These are phyloP conservation scores for Kwoniella sp. DNA, from an alignment of 768 basidiomycete genomes.

Conservation along the genomic window DNA sequence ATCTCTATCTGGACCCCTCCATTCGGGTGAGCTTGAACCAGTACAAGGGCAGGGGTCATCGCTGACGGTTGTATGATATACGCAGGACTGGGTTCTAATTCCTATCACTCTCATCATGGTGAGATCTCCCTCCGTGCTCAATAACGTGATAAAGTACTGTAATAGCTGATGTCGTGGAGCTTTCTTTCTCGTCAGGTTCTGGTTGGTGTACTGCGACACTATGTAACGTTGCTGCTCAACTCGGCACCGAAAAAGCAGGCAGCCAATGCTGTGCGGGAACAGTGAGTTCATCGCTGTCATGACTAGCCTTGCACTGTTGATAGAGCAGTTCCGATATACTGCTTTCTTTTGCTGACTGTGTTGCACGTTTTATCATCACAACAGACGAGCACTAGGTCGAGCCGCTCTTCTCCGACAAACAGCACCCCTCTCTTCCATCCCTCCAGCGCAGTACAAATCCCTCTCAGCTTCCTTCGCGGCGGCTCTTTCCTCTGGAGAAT, in stretches of 20 bases:
- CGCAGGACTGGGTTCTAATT: slow-evolving; percentile 67
- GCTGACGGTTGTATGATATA: background rate
- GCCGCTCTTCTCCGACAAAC: slow-evolving; percentile 82
- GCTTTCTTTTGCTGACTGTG: no score
- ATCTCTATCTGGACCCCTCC: slow-evolving; percentile 85
- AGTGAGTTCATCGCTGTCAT: slow-evolving; percentile 66
- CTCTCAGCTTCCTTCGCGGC: slow-evolving; percentile 49
- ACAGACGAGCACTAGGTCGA: slow-evolving; percentile 63
- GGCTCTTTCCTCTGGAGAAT: slow-evolving; percentile 63
- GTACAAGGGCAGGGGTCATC: no score
- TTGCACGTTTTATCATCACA: background rate
- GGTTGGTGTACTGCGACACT: slow-evolving; percentile 88
- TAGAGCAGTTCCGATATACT: no score
- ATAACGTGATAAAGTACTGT: no score
- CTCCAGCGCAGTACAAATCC: slow-evolving; percentile 52
- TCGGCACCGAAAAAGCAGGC: slow-evolving; percentile 78
- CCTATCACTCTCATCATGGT: slow-evolving; percentile 98
- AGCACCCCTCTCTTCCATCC: slow-evolving; percentile 75
- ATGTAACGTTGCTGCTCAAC: slow-evolving; percentile 83
- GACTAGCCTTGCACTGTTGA: background rate
- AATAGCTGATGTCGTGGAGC: no score
- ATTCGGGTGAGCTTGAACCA: slow-evolving; percentile 76
- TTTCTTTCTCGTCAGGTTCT: no score
- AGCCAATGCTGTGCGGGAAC: slow-evolving; percentile 80
- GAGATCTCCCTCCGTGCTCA: slow-evolving; percentile 13